Conservation (phyloP, 2,329 filamentous ascomycete species). For the Periglandula ipomoeae region DNA sequence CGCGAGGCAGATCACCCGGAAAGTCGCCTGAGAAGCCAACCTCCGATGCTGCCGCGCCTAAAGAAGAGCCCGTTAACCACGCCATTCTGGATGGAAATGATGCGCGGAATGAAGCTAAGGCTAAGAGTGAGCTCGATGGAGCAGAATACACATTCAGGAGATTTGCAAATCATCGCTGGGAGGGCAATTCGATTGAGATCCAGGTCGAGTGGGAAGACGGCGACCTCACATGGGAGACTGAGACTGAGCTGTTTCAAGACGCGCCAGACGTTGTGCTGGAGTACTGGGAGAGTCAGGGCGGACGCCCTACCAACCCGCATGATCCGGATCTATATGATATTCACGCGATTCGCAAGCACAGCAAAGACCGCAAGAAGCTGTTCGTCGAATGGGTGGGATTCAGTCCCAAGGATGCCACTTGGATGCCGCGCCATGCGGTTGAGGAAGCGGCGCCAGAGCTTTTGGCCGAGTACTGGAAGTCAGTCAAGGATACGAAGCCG, state of each 20-base stretch:
- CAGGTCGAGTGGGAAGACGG: conserved; percentile 22
- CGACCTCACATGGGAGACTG: conserved; percentile 24
- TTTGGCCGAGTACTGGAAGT: conserved; percentile 20
- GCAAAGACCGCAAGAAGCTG: conserved; percentile 17
- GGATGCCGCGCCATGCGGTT: conserved; percentile 19
- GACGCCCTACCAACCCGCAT: conserved; percentile 22
- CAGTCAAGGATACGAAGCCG: not conserved
- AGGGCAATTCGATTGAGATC: conserved; percentile 19
- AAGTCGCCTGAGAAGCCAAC: not conserved
- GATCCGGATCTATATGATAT: conserved; percentile 23
- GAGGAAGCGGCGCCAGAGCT: conserved; percentile 18
- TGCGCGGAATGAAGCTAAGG: conserved; percentile 1
- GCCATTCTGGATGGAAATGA: not conserved
- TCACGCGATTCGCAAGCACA: conserved; percentile 24
- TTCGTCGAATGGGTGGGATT: conserved; percentile 29
- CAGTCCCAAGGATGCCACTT: conserved; percentile 18
- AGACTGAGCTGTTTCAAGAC: conserved; percentile 24
- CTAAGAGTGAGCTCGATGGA: too few relatives aligned
- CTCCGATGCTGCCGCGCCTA: not conserved
- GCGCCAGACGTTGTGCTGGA: conserved; percentile 20
- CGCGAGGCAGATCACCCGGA: not conserved
- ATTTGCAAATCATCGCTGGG: conserved; percentile 21
- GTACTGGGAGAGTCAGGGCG: conserved; percentile 23
- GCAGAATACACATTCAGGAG: conserved; percentile 14
- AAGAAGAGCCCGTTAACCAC: not conserved